Evolutionary conservation across 2,329 filamentous ascomycete species (phyloP).

Genomic region (Zasmidium citrigriseum): DNA sequence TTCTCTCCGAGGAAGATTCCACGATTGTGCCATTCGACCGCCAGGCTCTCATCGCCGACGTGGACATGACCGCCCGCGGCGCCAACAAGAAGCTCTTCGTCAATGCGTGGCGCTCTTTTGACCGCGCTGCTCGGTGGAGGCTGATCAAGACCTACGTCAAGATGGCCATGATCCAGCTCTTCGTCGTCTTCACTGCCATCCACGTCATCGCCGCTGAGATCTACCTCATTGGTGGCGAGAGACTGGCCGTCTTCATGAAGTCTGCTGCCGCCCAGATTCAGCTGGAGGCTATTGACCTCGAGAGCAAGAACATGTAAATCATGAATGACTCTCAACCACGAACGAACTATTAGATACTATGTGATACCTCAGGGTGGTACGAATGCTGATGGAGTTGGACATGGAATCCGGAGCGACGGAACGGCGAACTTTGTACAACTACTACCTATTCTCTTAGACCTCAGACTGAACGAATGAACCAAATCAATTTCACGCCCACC

Average conservation of each 20-base stretch:
- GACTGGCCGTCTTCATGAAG: constrained; percentile 28
- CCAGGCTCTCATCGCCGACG: constrained; percentile 68
- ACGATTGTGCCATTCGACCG: constrained; percentile 90
- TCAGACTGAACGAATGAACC: background rate
- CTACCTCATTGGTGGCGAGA: constrained; percentile 33
- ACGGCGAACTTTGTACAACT: background rate
- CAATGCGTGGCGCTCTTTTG: constrained; percentile 80
- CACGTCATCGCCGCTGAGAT: constrained; percentile 31
- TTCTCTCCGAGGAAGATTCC: constrained; percentile 78
- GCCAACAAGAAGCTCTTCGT: constrained; percentile 58
- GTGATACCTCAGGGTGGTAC: background rate
- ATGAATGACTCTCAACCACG: background rate
- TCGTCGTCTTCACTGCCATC: constrained; percentile 27
- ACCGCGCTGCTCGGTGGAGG: constrained; percentile 69
- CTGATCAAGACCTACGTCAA: constrained; percentile 76
- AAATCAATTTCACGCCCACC: background rate
- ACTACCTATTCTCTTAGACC: background rate
- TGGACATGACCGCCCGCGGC: constrained; percentile 71
- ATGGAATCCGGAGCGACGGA: background rate
- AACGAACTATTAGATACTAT: background rate
- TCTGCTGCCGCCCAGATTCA: constrained; percentile 28
- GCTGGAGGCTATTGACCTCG: constrained; percentile 27
- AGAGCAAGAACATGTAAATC: constrained; percentile 8
- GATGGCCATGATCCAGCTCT: constrained; percentile 56
- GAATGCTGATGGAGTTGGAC: background rate